phyloP scores from a whole-genome alignment of 1,284 basidiomycete genomes.

The Malassezia brasiliensis region DNA sequence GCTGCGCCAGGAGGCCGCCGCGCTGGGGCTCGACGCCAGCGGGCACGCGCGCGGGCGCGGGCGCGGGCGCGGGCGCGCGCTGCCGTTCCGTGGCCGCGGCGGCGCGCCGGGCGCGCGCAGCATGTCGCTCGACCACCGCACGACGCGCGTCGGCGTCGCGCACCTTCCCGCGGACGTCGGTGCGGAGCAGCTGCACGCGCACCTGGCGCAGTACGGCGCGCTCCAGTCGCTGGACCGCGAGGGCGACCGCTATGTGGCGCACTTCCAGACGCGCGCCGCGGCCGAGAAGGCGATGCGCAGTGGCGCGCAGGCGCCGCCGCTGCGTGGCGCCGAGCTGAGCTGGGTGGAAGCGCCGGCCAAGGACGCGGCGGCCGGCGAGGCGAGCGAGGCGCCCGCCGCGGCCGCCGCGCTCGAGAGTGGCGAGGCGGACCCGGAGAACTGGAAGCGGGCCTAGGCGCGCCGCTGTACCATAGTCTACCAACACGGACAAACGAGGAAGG shows the following conservation, averaged over 20 bases:
- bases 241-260: conserved; percentile 11
- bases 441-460: conserved; percentile 21
- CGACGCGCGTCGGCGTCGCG: conserved; percentile 67
- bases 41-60: conserved; percentile 45
- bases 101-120: conserved; percentile 52
- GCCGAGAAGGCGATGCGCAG: conserved; percentile 35
- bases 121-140: conserved; percentile 72
- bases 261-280: conserved; percentile 31
- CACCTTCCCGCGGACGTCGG: conserved; percentile 53
- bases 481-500: no score
- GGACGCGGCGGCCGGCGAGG: not conserved
- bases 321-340: conserved; percentile 30
- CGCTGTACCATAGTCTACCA: not conserved
- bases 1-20: conserved; percentile 74
- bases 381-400: not conserved
- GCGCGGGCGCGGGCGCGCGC: conserved; percentile 57
- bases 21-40: conserved; percentile 61
- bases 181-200: conserved; percentile 61
- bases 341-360: conserved; percentile 29
- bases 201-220: conserved; percentile 54
- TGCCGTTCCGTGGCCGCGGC: conserved; percentile 59
- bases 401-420: not conserved
- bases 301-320: conserved; percentile 30
- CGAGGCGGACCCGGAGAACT: conserved; percentile 26
- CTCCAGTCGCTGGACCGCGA: conserved; percentile 23